Conservation (phyloP, 2,329 filamentous ascomycete genomes). For the Scortechinia acanthostroma region DNA sequence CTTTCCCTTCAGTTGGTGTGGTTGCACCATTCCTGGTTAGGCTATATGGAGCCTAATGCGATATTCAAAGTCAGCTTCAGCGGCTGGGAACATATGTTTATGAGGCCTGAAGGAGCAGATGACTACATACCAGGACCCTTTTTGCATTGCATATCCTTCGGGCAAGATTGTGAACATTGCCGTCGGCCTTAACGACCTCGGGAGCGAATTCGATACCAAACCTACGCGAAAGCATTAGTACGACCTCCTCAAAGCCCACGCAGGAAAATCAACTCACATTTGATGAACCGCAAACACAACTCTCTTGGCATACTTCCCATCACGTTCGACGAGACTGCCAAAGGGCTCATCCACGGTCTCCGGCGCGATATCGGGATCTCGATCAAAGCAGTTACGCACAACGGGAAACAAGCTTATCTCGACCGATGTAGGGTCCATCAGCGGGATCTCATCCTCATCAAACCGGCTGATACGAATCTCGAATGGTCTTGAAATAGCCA, state of each 20-base stretch:
- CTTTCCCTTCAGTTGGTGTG: slow-evolving; percentile 36
- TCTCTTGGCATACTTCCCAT: slow-evolving; percentile 80
- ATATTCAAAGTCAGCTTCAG: too few species aligned
- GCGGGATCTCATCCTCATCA: slow-evolving; percentile 45
- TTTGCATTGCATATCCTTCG: slow-evolving; percentile 96
- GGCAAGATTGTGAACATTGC: slow-evolving; percentile 80
- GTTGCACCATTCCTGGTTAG: slow-evolving; percentile 58
- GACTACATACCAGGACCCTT: slow-evolving; percentile 72
- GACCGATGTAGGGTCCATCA: slow-evolving; percentile 49
- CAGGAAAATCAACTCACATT: slow-evolving; percentile 39
- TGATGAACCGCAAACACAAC: slow-evolving; percentile 91
- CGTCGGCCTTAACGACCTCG: slow-evolving; percentile 85
- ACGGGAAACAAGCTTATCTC: slow-evolving; percentile 75
- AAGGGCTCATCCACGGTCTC: slow-evolving; percentile 73
- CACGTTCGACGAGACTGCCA: slow-evolving; percentile 75
- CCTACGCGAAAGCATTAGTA: background rate
- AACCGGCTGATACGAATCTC: slow-evolving; percentile 80
- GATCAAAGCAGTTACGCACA: slow-evolving; percentile 85
- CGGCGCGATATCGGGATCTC: slow-evolving; percentile 84
- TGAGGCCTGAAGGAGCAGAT: slow-evolving; percentile 5
- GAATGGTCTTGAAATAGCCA: slow-evolving; percentile 89
- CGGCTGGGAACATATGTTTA: background rate
- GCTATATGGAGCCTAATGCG: slow-evolving; percentile 58
- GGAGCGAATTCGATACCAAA: slow-evolving; percentile 94
- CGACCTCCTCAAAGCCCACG: background rate